Base-by-base conservation (phyloP, 768 basidiomycete species). In the Mycena leptocephala region DNA sequence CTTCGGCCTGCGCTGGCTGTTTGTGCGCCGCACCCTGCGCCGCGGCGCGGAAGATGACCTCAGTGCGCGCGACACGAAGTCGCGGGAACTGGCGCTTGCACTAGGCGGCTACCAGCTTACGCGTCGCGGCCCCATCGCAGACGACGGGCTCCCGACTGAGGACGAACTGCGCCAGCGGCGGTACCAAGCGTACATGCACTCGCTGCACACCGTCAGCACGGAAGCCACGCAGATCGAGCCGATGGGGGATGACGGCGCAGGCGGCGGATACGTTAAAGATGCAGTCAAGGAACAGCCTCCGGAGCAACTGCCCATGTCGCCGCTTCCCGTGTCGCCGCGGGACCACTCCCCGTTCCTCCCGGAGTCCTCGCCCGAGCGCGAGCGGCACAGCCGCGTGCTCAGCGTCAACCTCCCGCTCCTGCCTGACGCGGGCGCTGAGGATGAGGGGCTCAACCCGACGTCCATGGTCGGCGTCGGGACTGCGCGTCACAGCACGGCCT, bases 1-100 rank as follows among this genome's bases (percentile, higher is more conserved):
- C 30, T 95, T 95, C 78, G 87, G 83, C 0, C 18, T 90, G 51
- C 85, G 94, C 41, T 94, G 90, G 88, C 83, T 90, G 68, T 37
- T 91, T 56, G 82, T 85, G 28, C 85, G 89, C 64, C 85, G 88
- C 70, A 80, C 83, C 73, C 87, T 83, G 75, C 77, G 81, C 28
- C 76, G 70, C 22, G 51, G 77, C 58, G 70, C 70, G 32, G 75
- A 63, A 28, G 51, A 82, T 66, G 14, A 22, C 62, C 63, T 75
- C 14, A 61, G 69, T 30, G 66, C 74, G 41, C 75, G 79, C 62
- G 73, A 81, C 76, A 70, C 65, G 41, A 77, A 75, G 58, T 75
- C 76, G n/a, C 78, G 74, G 1, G 80, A 65, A 7, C 68, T 46
- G 48, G 68, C 51, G 14, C 20, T 73, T 33, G 80, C 43, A 22